Percentiles rank a stretch among this genome's conserved stretches.
phyloP scores from a whole-genome alignment of 768 basidiomycete genomes.

The Rhizopogon vesiculosus region DNA sequence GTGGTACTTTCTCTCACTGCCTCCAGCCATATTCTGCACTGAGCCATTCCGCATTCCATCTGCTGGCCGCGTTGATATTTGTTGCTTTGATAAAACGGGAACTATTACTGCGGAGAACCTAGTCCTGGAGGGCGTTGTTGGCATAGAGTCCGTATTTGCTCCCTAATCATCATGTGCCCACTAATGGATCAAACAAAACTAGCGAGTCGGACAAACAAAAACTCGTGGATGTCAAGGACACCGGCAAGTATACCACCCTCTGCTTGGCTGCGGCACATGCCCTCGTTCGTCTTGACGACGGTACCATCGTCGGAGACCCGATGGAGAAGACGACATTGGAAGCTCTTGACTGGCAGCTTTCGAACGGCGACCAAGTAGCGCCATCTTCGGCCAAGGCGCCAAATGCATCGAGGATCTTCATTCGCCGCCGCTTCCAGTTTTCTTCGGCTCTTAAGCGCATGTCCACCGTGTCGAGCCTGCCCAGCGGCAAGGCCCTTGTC shows the following conservation, averaged over 20 bases:
- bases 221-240: constrained; percentile 76
- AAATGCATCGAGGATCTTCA: constrained; percentile 57
- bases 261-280: constrained; percentile 95
- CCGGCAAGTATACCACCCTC: constrained; percentile 71
- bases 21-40: constrained; percentile 93
- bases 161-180: not conserved
- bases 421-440: constrained; percentile 95
- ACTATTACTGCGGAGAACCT: constrained; percentile 96
- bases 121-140: constrained; percentile 90
- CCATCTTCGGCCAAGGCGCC: constrained; percentile 48
- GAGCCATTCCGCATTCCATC: constrained; percentile 98
- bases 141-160: constrained; percentile 68
- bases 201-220: constrained; percentile 58
- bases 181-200: constrained; percentile 1
- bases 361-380: constrained; percentile 68
- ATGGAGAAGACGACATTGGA: constrained; percentile 98
- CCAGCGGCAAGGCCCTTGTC: constrained; percentile 56
- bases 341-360: constrained; percentile 84
- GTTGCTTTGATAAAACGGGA: constrained; percentile 99
- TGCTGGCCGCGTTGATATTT: constrained; percentile 94
- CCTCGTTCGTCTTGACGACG: constrained; percentile 90
- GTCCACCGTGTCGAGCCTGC: constrained; percentile 78
- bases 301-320: constrained; percentile 91
- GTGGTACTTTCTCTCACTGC: not conserved
- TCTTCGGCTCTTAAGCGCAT: constrained; percentile 97